phyloP scores from a whole-genome alignment of 306 rosid species.

The Glycyrrhiza uralensis region DNA sequence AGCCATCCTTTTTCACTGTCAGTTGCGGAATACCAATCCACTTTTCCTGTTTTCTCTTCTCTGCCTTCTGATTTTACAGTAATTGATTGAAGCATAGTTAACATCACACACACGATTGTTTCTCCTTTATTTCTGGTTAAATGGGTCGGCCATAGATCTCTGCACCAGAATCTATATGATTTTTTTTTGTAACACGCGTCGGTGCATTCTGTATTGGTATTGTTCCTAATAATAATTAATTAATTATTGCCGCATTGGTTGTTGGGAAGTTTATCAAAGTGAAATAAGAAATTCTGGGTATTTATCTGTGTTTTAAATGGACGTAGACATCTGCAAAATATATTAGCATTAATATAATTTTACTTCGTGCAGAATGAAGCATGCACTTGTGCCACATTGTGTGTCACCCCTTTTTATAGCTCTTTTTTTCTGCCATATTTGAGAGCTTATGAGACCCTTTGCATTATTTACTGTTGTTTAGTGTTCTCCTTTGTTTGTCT shows the following conservation, averaged over 20 bases:
- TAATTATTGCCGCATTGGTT: neutral
- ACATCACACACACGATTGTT: neutral
- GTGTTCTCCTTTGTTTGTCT: conserved; percentile 5
- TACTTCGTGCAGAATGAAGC: too few species aligned
- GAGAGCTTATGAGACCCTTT: conserved; percentile 4
- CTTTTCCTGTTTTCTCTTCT: neutral
- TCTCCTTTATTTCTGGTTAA: neutral
- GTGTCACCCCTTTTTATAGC: conserved; percentile 9
- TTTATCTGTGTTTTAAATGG: conserved; percentile 19
- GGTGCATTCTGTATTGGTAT: neutral
- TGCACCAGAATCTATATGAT: neutral
- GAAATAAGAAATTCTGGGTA: neutral
- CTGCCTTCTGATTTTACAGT: neutral
- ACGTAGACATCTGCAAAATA: conserved; percentile 10
- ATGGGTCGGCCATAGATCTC: conserved; percentile 45
- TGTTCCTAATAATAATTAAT: conserved; percentile 8
- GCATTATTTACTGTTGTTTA: conserved; percentile 10
- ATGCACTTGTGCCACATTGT: conserved; percentile 28
- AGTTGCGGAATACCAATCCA: conserved; percentile 22
- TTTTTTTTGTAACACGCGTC: neutral
- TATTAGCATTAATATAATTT: neutral
- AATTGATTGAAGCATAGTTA: neutral
- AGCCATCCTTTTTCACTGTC: conserved; percentile 3
- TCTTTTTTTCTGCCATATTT: conserved; percentile 2
- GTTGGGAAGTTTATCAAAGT: conserved; percentile 18